Base-by-base conservation (phyloP, 2,329 filamentous ascomycete species). In the Venturia nashicola region DNA sequence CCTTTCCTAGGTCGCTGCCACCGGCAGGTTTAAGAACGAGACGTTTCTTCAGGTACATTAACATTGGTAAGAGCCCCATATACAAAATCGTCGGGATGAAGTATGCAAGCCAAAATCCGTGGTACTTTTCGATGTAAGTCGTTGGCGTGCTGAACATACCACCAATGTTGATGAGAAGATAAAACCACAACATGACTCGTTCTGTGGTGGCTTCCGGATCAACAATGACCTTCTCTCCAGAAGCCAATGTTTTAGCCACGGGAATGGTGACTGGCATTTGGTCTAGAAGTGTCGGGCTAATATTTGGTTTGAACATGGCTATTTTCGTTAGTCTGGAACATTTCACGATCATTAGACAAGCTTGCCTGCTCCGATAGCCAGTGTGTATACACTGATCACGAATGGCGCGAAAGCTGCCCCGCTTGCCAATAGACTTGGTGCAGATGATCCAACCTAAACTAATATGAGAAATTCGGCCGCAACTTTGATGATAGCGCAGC, bases 151-250 rank as follows among this genome's bases (percentile, higher is more conserved):
- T 69, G 64, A 69, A 72, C 64, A 75, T 71, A 12, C 72, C 72
- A 34, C 74, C 74, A 0, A 75, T 65, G 61, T 70, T 70, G 59
- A 68, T 59, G 8, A 70, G 61, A 0, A 68, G 67, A 48, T 76
- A 76, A 65, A 76, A 76, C 27, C 72, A 66, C 0, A 76, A 66
- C 69, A 73, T 71, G 7, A 72, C 70, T 7, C 74, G 70, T 32
- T 72, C 73, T 2, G 77, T 71, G 0, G 78, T 80, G 1, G 72
- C 71, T 66, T 79, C 77, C 0, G 78, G 78, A 60, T 80, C 78
- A 18, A 80, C 75, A 40, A 81, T 75, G 42, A 79, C 77, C 63
- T 73, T 74, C 66, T 80, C 78, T 0, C 78, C 78, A 14, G 72
- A 74, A 61, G 75, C 72, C 6, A 81, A 72, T 0, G 73, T 73